Conservation (phyloP, 2,329 filamentous ascomycete species). For the Penicillium frequentans region DNA sequence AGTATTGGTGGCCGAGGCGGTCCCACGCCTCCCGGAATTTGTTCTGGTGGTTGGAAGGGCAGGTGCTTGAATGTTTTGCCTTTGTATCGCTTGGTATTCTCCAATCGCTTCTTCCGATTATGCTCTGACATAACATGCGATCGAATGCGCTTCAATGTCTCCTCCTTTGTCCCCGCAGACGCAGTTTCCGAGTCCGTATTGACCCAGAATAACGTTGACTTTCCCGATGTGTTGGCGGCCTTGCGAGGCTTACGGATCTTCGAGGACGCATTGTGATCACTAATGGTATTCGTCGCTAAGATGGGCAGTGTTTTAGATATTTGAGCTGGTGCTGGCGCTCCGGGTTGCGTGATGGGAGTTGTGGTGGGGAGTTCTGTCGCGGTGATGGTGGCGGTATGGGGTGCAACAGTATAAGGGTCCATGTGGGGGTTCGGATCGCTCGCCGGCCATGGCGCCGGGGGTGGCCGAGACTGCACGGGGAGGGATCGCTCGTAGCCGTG, state of each 20-base stretch:
- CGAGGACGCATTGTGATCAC: constrained; percentile 21
- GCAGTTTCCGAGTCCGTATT: constrained; percentile 39
- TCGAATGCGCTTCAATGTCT: constrained; percentile 43
- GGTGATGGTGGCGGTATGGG: constrained; percentile 2
- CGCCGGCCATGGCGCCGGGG: constrained; percentile 17
- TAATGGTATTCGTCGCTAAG: background rate
- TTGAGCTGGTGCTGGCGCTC: constrained; percentile 7
- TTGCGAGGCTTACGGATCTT: constrained; percentile 39
- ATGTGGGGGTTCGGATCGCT: constrained; percentile 17
- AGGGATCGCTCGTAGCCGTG: constrained; percentile 28
- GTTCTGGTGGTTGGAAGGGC: constrained; percentile 34
- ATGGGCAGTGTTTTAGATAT: background rate
- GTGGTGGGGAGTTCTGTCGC: constrained; percentile 1
- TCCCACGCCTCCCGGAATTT: constrained; percentile 13
- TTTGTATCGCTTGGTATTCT: constrained; percentile 41
- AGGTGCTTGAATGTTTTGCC: constrained; percentile 40
- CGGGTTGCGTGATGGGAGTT: background rate
- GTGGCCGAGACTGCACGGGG: constrained; percentile 28
- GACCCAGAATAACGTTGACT: constrained; percentile 43
- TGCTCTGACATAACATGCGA: constrained; percentile 46
- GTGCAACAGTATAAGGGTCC: constrained; percentile 10
- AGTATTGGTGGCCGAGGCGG: background rate
- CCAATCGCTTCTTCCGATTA: constrained; percentile 42
- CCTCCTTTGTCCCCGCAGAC: constrained; percentile 37
- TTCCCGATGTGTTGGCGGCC: constrained; percentile 28